Conservation (phyloP, 495 filamentous ascomycete species). For the Penicillium cataractarum region DNA sequence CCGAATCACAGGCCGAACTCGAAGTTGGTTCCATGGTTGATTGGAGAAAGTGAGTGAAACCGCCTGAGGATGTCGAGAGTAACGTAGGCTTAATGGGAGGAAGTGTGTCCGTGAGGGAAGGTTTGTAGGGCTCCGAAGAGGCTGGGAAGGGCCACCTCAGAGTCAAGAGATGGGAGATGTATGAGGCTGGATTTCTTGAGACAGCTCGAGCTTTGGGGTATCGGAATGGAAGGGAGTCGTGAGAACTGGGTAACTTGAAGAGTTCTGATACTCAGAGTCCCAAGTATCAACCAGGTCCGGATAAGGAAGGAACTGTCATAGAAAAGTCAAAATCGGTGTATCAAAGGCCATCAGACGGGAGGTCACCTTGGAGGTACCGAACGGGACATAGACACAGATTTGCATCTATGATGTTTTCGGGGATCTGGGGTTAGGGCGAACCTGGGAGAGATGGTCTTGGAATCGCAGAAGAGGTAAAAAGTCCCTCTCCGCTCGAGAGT, state of each 20-base stretch:
- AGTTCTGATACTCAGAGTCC: neutral
- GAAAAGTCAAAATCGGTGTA: neutral
- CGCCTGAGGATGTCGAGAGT: neutral
- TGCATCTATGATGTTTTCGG: neutral
- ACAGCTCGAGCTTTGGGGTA: neutral
- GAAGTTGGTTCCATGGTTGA: neutral
- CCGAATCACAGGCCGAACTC: neutral
- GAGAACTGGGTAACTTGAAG: neutral
- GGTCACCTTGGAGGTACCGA: neutral
- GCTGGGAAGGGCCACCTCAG: neutral
- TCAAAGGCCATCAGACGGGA: neutral
- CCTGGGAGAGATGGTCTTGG: neutral
- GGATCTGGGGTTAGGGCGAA: neutral
- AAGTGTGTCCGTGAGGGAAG: neutral
- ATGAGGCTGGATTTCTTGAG: neutral
- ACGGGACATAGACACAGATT: neutral
- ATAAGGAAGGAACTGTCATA: neutral
- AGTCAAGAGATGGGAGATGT: neutral
- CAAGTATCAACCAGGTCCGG: neutral
- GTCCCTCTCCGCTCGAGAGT: neutral
- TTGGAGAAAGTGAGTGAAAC: neutral
- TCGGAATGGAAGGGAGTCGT: neutral
- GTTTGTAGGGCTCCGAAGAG: neutral
- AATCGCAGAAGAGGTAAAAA: neutral
- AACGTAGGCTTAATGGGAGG: neutral